phyloP scores from a whole-genome alignment of 305 asterid genomes.

The Withania somnifera region DNA sequence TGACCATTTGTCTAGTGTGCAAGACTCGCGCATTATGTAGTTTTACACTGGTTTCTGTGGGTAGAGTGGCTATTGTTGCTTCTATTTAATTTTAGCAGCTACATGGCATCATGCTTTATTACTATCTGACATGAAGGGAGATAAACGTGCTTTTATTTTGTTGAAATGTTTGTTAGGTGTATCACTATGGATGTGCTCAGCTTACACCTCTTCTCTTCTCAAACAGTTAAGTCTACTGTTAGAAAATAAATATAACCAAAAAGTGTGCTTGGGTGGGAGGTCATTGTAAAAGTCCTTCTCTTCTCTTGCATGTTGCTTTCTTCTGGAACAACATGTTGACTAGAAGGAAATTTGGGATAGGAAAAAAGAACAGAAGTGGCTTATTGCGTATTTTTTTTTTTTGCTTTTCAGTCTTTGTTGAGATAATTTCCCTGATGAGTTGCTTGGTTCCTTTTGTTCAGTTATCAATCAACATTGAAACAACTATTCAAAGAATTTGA shows the following conservation, averaged over 20 bases:
- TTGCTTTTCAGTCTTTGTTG: background rate
- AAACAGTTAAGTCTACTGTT: background rate
- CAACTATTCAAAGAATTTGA: constrained; percentile 86
- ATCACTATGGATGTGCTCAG: background rate
- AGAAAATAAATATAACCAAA: background rate
- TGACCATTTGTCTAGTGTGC: background rate
- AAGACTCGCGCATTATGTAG: background rate
- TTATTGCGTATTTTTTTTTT: background rate
- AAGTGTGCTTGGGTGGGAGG: background rate
- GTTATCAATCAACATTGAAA: constrained; percentile 89
- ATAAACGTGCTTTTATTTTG: background rate
- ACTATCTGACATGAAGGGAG: background rate
- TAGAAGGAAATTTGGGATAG: background rate
- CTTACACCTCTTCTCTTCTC: background rate
- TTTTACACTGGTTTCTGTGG: background rate
- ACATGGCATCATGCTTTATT: background rate
- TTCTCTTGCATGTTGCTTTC: background rate
- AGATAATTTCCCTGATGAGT: background rate
- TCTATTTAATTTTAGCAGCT: background rate
- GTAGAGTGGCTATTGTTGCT: background rate
- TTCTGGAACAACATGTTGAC: background rate
- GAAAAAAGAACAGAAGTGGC: background rate
- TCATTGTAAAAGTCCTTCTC: background rate
- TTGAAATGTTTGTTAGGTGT: background rate
- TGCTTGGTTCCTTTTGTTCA: constrained; percentile 20